These are phyloP conservation scores for Blastobotrys indianensis DNA, from an alignment of 1,139 yeast genomes.

Conservation along the genomic window DNA sequence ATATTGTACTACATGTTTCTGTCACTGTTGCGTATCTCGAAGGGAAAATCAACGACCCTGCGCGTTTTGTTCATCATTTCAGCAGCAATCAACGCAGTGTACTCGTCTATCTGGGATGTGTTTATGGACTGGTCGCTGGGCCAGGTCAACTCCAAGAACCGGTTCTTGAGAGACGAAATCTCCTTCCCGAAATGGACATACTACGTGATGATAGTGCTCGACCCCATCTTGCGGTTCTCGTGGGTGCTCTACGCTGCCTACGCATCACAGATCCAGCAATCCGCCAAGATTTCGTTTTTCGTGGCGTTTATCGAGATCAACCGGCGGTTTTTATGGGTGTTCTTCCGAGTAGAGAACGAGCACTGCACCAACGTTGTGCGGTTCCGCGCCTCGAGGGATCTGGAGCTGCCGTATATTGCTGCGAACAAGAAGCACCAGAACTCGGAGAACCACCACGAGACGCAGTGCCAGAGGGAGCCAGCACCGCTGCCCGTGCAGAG, in stretches of 20 bases:
- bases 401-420: conserved; percentile 67
- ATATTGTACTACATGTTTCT: conserved; percentile 66
- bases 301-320: conserved; percentile 77
- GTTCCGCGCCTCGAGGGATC: conserved; percentile 80
- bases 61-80: conserved; percentile 62
- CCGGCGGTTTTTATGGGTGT: conserved; percentile 81
- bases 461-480: too few species aligned
- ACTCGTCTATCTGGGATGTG: conserved; percentile 78
- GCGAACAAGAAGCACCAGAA: conserved; percentile 5
- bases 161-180: conserved; percentile 63
- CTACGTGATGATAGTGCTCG: conserved; percentile 66
- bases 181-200: conserved; percentile 60
- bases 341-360: conserved; percentile 92
- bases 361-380: conserved; percentile 84
- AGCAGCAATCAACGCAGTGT: conserved; percentile 67
- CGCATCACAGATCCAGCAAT: conserved; percentile 72
- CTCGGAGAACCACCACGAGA: too few species aligned
- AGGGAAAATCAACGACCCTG: conserved; percentile 33
- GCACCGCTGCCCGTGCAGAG: too few species aligned
- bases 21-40: conserved; percentile 70
- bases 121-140: conserved; percentile 93
- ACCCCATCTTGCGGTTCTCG: conserved; percentile 72
- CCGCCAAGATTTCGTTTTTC: conserved; percentile 81
- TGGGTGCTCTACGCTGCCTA: conserved; percentile 81
- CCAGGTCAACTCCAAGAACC: conserved; percentile 64